Conservation (phyloP, 2,329 filamentous ascomycete species). For the Xylariales sp. region DNA sequence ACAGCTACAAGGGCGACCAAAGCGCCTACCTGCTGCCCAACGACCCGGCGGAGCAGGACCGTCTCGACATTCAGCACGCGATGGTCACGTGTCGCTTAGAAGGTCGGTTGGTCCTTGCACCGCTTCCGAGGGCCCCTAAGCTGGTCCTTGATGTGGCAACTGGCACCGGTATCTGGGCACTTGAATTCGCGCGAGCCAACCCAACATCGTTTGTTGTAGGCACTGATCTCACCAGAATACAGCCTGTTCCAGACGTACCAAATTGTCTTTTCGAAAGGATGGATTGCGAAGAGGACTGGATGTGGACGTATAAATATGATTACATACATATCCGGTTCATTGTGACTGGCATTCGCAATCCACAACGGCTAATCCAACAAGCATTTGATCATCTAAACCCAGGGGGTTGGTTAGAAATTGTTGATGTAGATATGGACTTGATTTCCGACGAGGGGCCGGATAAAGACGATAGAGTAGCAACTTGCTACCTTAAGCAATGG, state of each 20-base stretch:
- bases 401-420: neutral
- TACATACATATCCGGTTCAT: neutral
- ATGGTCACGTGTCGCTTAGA: neutral
- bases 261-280: neutral
- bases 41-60: neutral
- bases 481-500: neutral
- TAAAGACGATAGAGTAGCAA: neutral
- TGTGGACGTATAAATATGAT: neutral
- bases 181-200: neutral
- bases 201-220: constrained; percentile 1
- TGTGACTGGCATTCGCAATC: neutral
- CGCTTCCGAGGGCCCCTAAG: neutral
- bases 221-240: neutral
- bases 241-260: neutral
- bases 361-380: neutral
- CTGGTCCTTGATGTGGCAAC: neutral
- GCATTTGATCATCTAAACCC: neutral
- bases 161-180: neutral
- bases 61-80: neutral
- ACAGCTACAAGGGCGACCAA: neutral
- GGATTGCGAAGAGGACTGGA: neutral
- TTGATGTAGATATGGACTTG: constrained; percentile 2
- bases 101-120: neutral
- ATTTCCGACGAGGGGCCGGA: neutral
- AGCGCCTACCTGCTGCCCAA: neutral